Conservation (phyloP, 108 stramenopile species). For the Fragilaria crotonensis region DNA sequence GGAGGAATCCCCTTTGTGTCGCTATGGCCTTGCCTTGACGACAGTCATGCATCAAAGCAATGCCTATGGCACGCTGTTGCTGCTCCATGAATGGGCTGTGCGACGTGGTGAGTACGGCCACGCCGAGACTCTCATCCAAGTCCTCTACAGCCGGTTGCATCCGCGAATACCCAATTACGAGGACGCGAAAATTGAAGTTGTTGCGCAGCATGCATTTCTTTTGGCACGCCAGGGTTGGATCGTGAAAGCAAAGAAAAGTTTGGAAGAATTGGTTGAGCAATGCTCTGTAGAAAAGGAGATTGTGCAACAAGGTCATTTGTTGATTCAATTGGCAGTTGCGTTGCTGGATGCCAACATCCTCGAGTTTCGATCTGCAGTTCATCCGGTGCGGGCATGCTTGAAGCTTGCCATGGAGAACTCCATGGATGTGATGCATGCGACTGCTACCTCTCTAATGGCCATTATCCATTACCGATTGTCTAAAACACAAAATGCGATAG, state of each 20-base stretch:
- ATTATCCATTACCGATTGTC: conserved; percentile 46
- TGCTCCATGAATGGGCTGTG: conserved; percentile 41
- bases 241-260: conserved; percentile 21
- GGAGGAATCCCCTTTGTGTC: neutral
- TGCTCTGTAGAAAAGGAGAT: conserved; percentile 23
- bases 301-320: conserved; percentile 32
- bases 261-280: conserved; percentile 6
- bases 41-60: neutral
- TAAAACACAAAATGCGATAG: conserved; percentile 42
- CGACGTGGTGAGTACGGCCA: conserved; percentile 21
- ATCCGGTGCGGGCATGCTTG: conserved; percentile 59
- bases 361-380: conserved; percentile 30
- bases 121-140: conserved; percentile 13
- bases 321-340: conserved; percentile 47
- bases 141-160: conserved; percentile 25
- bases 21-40: neutral
- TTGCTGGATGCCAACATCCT: conserved; percentile 37
- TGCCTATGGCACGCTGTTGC: conserved; percentile 6
- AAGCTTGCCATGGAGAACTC: conserved; percentile 36
- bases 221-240: conserved; percentile 22
- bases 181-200: conserved; percentile 19
- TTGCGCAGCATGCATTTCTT: conserved; percentile 13
- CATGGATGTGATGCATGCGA: conserved; percentile 73
- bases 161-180: conserved; percentile 15
- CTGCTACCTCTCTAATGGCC: conserved; percentile 51